phyloP scores from a whole-genome alignment of 108 stramenopile species.

The Pseudonitzschia pungens region DNA sequence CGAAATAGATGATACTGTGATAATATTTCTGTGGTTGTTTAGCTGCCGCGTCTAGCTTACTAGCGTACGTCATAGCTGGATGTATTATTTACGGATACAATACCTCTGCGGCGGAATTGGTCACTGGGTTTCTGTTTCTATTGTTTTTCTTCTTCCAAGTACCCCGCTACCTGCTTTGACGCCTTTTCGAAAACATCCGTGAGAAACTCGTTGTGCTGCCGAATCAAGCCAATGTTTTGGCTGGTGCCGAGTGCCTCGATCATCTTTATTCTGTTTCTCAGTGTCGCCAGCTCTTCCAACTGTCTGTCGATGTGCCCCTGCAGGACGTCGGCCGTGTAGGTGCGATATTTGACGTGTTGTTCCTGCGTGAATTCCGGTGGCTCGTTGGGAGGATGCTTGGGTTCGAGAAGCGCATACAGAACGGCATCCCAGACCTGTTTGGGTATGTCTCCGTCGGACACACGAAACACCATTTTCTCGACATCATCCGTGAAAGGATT shows the following conservation, averaged over 20 bases:
- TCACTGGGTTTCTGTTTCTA: too few species aligned
- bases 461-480: conserved; percentile 30
- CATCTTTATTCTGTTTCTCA: not conserved
- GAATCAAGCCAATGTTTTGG: not conserved
- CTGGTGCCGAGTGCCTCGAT: not conserved
- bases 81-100: too few species aligned
- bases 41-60: too few species aligned
- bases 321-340: not conserved
- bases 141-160: not conserved
- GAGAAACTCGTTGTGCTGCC: not conserved
- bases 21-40: too few species aligned
- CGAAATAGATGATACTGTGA: too few species aligned
- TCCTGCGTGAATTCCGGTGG: not conserved
- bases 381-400: not conserved
- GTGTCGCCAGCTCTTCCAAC: not conserved
- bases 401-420: conserved; percentile 29
- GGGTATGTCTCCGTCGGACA: conserved; percentile 29
- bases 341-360: not conserved
- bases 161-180: not conserved
- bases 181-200: not conserved
- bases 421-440: conserved; percentile 31
- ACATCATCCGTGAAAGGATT: conserved; percentile 25
- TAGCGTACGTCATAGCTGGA: too few species aligned
- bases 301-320: not conserved
- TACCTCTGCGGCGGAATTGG: too few species aligned